phyloP scores from a whole-genome alignment of 2,329 filamentous ascomycete genomes.

The Microdochium bolleyi region DNA sequence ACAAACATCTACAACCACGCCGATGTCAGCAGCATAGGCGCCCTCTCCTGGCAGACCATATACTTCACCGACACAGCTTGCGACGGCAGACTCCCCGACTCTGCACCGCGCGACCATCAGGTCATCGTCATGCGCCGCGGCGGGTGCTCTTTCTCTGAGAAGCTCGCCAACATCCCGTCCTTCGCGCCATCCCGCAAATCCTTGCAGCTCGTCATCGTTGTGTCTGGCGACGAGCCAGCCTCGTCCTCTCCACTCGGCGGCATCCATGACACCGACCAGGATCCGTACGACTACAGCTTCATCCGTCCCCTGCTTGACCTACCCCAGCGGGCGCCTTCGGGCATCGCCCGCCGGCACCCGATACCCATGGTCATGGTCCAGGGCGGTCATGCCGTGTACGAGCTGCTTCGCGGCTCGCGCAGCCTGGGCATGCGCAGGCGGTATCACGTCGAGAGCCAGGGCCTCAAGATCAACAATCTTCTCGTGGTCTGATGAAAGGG shows the following conservation, averaged over 20 bases:
- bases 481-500: conserved; percentile 44
- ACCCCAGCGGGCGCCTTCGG: conserved; percentile 61
- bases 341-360: conserved; percentile 60
- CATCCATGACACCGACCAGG: conserved; percentile 19
- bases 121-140: conserved; percentile 78
- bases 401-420: conserved; percentile 52
- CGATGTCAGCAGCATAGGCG: conserved; percentile 21
- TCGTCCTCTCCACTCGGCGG: conserved; percentile 10
- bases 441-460: conserved; percentile 76
- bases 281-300: conserved; percentile 14
- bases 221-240: conserved; percentile 53
- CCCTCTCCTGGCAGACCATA: conserved; percentile 60
- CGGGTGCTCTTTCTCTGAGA: conserved; percentile 75
- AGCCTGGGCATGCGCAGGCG: conserved; percentile 69
- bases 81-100: conserved; percentile 43
- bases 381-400: conserved; percentile 59
- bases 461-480: conserved; percentile 70
- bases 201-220: conserved; percentile 75
- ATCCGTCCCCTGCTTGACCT: conserved; percentile 66
- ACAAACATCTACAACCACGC: conserved; percentile 37
- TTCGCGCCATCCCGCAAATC: conserved; percentile 53
- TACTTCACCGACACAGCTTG: conserved; percentile 68
- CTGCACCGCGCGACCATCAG: conserved; percentile 51
- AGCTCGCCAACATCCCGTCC: conserved; percentile 76
- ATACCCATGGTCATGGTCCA: conserved; percentile 80